Percentiles rank a stretch among this genome's conserved stretches.
phyloP scores from a whole-genome alignment of 164 flowering plant genomes.

The Protea cynaroides region DNA sequence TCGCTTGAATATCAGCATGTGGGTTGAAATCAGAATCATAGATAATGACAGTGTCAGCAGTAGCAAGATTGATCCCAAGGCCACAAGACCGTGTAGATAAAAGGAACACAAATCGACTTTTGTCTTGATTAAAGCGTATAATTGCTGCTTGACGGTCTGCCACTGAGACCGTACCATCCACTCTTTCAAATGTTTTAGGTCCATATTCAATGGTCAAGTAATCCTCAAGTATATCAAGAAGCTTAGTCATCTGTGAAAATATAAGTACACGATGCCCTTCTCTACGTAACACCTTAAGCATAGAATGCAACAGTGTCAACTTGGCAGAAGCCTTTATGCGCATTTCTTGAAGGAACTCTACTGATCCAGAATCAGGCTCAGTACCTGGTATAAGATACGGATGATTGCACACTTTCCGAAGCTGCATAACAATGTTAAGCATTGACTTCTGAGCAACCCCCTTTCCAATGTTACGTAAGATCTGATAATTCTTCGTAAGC shows the following conservation, averaged over 20 bases:
- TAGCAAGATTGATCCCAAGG: constrained; percentile 94
- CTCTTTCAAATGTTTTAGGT: constrained; percentile 87
- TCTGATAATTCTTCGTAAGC: constrained; percentile 95
- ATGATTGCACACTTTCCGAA: constrained; percentile 96
- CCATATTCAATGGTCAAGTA: constrained; percentile 86
- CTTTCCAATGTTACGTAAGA: constrained; percentile 84
- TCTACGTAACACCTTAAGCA: constrained; percentile 68
- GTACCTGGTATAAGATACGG: constrained; percentile 98
- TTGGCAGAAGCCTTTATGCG: constrained; percentile 97
- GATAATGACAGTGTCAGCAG: constrained; percentile 96
- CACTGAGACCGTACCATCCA: constrained; percentile 96
- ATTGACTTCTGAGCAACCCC: constrained; percentile 95
- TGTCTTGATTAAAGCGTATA: constrained; percentile 91
- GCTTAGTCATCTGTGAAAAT: constrained; percentile 98
- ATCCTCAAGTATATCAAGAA: constrained; percentile 97
- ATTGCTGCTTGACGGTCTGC: constrained; percentile 92
- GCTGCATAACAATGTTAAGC: constrained; percentile 98
- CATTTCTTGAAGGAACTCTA: constrained; percentile 97
- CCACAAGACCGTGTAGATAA: constrained; percentile 97
- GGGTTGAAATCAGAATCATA: constrained; percentile 99
- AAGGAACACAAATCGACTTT: constrained; percentile 87
- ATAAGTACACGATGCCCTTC: constrained; percentile 94
- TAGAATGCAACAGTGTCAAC: constrained; percentile 82
- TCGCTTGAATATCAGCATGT: constrained; percentile 98
- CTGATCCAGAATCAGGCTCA: constrained; percentile 90